These are phyloP conservation scores for Russula lepida DNA, from an alignment of 768 basidiomycete genomes.

Conservation along the genomic window DNA sequence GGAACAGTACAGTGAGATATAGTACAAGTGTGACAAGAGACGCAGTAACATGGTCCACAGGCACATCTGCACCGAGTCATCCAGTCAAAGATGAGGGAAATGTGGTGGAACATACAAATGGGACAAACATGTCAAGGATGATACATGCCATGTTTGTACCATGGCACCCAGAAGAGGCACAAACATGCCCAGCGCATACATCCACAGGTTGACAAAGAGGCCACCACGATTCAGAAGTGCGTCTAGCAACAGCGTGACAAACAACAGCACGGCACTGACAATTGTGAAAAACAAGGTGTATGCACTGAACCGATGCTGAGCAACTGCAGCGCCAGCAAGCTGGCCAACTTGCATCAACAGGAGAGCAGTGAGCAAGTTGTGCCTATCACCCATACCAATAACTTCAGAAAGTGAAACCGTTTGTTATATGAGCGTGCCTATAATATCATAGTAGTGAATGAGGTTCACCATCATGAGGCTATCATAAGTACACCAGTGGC, in stretches of 20 bases:
- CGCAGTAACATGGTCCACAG: constrained; percentile 83
- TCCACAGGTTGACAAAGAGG: constrained; percentile 43
- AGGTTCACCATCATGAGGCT: neutral
- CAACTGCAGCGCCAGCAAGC: constrained; percentile 54
- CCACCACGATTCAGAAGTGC: constrained; percentile 29
- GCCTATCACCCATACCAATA: constrained; percentile 36
- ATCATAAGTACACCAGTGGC: too few relatives aligned
- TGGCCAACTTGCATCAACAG: constrained; percentile 50
- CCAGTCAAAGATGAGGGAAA: constrained; percentile 35
- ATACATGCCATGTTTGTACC: constrained; percentile 51
- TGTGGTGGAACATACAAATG: constrained; percentile 49
- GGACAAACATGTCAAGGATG: constrained; percentile 82
- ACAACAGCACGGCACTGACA: constrained; percentile 48
- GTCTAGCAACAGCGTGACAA: constrained; percentile 50
- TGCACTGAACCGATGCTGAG: constrained; percentile 69
- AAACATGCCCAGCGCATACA: constrained; percentile 54
- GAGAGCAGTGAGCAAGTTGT: constrained; percentile 48
- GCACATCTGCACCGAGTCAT: constrained; percentile 71
- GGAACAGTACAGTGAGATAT: constrained; percentile 49
- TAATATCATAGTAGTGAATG: constrained; percentile 24
- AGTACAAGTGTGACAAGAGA: constrained; percentile 56
- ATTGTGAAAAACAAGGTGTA: too few relatives aligned
- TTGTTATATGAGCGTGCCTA: constrained; percentile 61
- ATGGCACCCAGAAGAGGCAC: constrained; percentile 46
- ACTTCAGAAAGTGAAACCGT: constrained; percentile 39